phyloP scores from a whole-genome alignment of 805 yeast genomes.

The Cyberlindnera xishuangbannaensis region DNA sequence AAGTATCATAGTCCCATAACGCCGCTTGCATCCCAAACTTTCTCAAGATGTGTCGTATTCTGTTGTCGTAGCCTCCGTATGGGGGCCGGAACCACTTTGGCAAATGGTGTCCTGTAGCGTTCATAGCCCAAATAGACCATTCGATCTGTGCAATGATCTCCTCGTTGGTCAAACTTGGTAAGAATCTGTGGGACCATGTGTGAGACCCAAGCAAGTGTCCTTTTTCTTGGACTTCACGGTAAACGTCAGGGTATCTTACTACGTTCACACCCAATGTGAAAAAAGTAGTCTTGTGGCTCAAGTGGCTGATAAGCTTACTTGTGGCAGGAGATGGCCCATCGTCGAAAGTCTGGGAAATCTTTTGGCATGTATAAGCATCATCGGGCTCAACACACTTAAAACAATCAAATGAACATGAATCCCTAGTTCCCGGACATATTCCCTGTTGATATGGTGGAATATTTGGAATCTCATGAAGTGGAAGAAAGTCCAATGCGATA shows the following conservation, averaged over 20 bases:
- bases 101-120: conserved; percentile 80
- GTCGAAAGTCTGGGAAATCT: conserved; percentile 83
- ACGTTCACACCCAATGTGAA: conserved; percentile 82
- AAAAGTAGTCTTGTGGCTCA: conserved; percentile 62
- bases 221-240: conserved; percentile 42
- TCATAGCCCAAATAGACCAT: conserved; percentile 98
- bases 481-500: conserved; percentile 69
- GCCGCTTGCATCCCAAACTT: conserved; percentile 86
- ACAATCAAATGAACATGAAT: conserved; percentile 81
- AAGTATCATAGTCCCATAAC: conserved; percentile 87
- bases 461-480: conserved; percentile 47
- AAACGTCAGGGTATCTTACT: conserved; percentile 69
- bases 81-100: conserved; percentile 98
- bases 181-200: conserved; percentile 87
- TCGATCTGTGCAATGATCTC: conserved; percentile 82
- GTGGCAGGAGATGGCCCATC: conserved; percentile 89
- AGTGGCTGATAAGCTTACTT: conserved; percentile 44
- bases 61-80: conserved; percentile 87
- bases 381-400: conserved; percentile 67
- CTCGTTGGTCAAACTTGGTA: conserved; percentile 75
- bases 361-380: conserved; percentile 71
- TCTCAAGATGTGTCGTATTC: conserved; percentile 72
- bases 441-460: conserved; percentile 49
- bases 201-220: conserved; percentile 87
- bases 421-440: conserved; percentile 47